phyloP scores from a whole-genome alignment of 352 stramenopile genomes.

The Pilasporangium apinafurcum region DNA sequence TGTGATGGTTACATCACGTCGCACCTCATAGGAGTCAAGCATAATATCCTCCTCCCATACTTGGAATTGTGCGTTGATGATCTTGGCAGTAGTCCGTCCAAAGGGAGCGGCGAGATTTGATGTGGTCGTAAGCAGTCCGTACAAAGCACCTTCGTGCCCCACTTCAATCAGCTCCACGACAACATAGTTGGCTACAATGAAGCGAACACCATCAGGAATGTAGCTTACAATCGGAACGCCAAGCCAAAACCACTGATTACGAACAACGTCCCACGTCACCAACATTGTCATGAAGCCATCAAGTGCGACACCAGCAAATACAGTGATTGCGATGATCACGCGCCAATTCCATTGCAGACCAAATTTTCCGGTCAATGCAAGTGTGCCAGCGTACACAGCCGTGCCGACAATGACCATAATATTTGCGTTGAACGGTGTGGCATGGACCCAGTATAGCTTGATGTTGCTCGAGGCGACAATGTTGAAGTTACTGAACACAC shows the following conservation, averaged over 20 bases:
- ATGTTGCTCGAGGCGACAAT: slow-evolving; percentile 42
- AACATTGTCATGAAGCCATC: slow-evolving; percentile 49
- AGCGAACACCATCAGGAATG: slow-evolving; percentile 39
- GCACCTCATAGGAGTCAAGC: slow-evolving; percentile 28
- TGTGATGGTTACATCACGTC: slow-evolving; percentile 52
- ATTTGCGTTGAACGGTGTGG: slow-evolving; percentile 47
- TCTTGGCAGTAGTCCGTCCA: slow-evolving; percentile 32
- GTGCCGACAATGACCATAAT: slow-evolving; percentile 41
- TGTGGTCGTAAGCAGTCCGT: slow-evolving; percentile 46
- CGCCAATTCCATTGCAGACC: slow-evolving; percentile 61
- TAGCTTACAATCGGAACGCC: slow-evolving; percentile 44
- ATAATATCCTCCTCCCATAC: slow-evolving; percentile 43
- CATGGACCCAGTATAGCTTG: slow-evolving; percentile 45
- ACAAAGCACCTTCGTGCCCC: slow-evolving; percentile 47
- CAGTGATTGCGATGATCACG: slow-evolving; percentile 27
- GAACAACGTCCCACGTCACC: slow-evolving; percentile 42
- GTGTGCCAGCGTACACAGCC: slow-evolving; percentile 25
- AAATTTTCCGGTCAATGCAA: slow-evolving; percentile 33
- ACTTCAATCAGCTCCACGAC: slow-evolving; percentile 48
- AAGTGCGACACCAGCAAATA: slow-evolving; percentile 9
- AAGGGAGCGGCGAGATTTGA: slow-evolving; percentile 45
- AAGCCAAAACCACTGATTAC: slow-evolving; percentile 63
- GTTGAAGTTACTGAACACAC: slow-evolving; percentile 54
- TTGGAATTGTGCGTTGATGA: slow-evolving; percentile 45
- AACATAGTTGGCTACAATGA: slow-evolving; percentile 56